Base-by-base conservation (phyloP, 306 rosid genomes). In the Prunus armeniaca region DNA sequence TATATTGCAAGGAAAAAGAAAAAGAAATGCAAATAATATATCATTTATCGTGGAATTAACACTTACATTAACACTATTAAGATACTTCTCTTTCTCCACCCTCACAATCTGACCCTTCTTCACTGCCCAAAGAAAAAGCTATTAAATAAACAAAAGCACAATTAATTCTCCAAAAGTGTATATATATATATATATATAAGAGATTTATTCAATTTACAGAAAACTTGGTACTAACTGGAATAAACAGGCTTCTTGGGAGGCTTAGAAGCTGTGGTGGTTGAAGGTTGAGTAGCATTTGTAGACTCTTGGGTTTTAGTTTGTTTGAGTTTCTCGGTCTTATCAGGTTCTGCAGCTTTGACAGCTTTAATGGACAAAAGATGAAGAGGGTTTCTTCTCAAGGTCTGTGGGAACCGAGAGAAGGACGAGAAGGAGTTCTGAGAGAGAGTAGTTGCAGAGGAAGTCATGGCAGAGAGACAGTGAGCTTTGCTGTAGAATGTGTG, bases 31-130 rank as follows among this genome's bases (percentile, higher is more conserved):
- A 25, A 25, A 25, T 25, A 25, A 25, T 25, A 1, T 25, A 25
- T 25, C 27, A 25, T 25, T 25, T 25, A 25, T 25, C 1, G 27
- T 25, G 27, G 27, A 25, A 25, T 25, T 25, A 25, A 25, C 2
- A 25, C 91, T 85, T 76, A 94, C 98, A 79, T 94, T 94, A 41
- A 94, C 25, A 77, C 97, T 94, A 12, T 82, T 87, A 67, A 94
- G 97, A 77, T 94, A 94, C 93, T 92, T 94, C 50, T 92, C 96
- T 82, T 92, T 95, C 73, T 95, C 93, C 77, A 95, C 98, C 78
- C 97, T 85, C 87, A 92, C 97, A 86, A 95, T 95, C 86, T 95
- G 98, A 70, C 98, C 92, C 82, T 95, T 95, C 95, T 94, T 94
- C 98, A 94, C 98, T 94, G 93, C 76, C 86, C 84, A 62, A 20